Conservation (phyloP, 768 basidiomycete genomes). For the Collybia sp. region DNA sequence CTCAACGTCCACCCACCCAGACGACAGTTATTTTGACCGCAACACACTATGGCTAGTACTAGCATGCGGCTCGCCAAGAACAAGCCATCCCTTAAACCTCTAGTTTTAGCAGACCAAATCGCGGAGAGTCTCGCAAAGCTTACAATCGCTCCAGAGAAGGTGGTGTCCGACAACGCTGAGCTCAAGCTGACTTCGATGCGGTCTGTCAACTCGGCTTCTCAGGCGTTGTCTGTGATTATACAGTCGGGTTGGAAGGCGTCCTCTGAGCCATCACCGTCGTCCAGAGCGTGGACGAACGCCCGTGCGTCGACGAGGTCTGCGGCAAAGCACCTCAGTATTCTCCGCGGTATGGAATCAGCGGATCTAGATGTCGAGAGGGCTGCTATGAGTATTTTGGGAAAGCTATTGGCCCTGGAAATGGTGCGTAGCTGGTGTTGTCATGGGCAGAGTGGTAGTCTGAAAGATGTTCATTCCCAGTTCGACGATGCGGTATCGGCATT, state of each 20-base stretch:
- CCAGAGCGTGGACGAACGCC: conserved; percentile 24
- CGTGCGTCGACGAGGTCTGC: conserved; percentile 34
- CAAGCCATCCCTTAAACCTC: no score
- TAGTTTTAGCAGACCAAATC: no score
- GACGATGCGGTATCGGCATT: conserved; percentile 44
- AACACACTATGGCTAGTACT: no score
- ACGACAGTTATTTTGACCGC: no score
- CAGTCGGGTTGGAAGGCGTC: conserved; percentile 60
- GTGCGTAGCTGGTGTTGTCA: conserved; percentile 37
- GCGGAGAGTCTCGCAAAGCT: no score
- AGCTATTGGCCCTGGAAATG: conserved; percentile 65
- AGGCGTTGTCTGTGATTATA: conserved; percentile 43
- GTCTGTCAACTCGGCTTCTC: conserved; percentile 57
- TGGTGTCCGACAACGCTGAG: conserved; percentile 26
- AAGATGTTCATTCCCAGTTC: conserved; percentile 33
- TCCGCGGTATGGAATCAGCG: conserved; percentile 41
- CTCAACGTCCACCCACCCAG: background rate
- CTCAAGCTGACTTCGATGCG: conserved; percentile 50
- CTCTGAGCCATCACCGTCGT: conserved; percentile 17
- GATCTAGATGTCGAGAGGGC: conserved; percentile 71
- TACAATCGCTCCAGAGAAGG: background rate
- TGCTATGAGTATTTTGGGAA: conserved; percentile 61
- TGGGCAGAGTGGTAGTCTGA: background rate
- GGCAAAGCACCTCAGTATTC: conserved; percentile 34
- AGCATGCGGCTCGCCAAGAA: no score